Evolutionary conservation across 768 basidiomycete species (phyloP), one percentile per base, ranked within the genome.

Genomic region (Mycena alexandri): DNA sequence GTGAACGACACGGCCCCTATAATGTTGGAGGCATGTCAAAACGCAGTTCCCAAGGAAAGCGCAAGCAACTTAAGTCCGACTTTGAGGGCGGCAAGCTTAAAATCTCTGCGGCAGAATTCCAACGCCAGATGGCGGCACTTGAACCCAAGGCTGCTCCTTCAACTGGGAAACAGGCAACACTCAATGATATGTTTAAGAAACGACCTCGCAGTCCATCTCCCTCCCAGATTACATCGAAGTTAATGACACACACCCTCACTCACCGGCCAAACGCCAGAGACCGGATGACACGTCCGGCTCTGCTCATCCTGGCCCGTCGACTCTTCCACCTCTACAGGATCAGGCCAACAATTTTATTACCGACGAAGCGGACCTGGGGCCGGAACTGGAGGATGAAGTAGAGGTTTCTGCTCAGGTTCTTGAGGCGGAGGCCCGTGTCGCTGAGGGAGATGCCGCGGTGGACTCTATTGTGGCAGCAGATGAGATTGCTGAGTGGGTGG

Each of bases 401-500:
- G 25, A 51, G 16, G 14, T 29, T 11, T 5, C 12, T 14, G 24
- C 25, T 5, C 34, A 54, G 19, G 17, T n/a, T 29, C 53, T 54
- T 10, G 53, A 54, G 12, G 13, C 5, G 6, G 53, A 54, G 12
- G 53, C 53, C 0, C 53, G 36, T 38, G 36, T 7, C 7, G 7
- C 14, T 12, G n/a, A 61, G 10, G 46, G 52, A 5, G 46, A 64
- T 16, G 34, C 16, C 5, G 63, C 38, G 5, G 54, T 54, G 2
- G 53, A 53, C 19, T 53, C 52, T 5, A 55, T 63, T 36, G 21
- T 36, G 11, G n/a, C 12, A 3, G 62, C 62, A 6, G 62, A 63
- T n/a, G 44, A 63, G 24, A 47, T 63, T 19, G 51, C 62, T 1
- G 53, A 63, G 17, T 63, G 62, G 62, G 53, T 63, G 14, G 50